Evolutionary conservation across 257 asterid species (phyloP), one percentile per base, ranked within the genome.

Genomic region (Solanum verrucosum): DNA sequence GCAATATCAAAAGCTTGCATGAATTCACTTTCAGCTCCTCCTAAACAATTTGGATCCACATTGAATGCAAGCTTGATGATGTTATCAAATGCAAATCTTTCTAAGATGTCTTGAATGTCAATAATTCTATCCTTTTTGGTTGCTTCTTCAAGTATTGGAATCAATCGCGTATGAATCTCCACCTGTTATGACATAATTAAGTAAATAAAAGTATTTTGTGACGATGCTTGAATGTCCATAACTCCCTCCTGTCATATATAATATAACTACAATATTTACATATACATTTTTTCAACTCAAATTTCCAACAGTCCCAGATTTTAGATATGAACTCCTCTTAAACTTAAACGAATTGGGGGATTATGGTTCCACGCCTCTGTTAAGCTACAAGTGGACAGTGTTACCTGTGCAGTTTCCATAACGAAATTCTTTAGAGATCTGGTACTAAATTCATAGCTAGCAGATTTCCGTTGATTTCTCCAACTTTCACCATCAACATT

Each of bases 1-100:
- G 99, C 98, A 12, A 90, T 95, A 84, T 97, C 99, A 59, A 97
- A 95, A 3, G 99, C 98, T 21, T 65, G 89, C 98, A 97, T 95
- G 90, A 95, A 96, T 52, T 92, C 98, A 7, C 85, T 92, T n/a
- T 91, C 96, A 81, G 96, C 98, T 16, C 95, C 98, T 9, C 90
- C 94, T 16, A 97, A 87, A 59, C 98, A 95, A 83, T 92, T 93
- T 3, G 99, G 98, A 87, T 97, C 98, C 1, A 94, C 93, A 49
- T 95, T 93, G 67, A 97, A 96, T 4, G 98, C 96, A 3, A 96
- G 91, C 72, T 95, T 95, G 84, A 97, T 94, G 1, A 97, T 92
- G 9, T 97, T 95, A 33, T 95, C 98, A 87, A 96, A 96, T 4
- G 99, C 96, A 84, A 97, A 96, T 12, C 98, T 87, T 33, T 96